A percentile compares a stretch with the other conserved stretches of the same genome.
phyloP scores from a whole-genome alignment of 1,139 yeast genomes.

The Saccharomyces hybrid region DNA sequence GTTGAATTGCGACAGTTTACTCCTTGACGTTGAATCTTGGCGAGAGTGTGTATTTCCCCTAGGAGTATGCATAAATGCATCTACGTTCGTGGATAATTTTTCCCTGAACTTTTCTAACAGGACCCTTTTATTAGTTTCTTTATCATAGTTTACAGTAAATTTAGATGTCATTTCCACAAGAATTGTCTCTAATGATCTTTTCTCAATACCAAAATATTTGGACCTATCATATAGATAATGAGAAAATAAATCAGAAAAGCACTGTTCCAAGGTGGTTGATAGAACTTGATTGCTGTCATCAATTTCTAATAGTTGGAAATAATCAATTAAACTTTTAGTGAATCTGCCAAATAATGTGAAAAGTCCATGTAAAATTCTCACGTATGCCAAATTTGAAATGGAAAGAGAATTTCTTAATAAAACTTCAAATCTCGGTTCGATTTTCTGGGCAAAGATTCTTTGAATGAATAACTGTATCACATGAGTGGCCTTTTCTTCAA shows the following conservation, averaged over 20 bases:
- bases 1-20: constrained; percentile 33
- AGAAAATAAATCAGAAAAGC: constrained; percentile 62
- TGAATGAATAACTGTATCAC: constrained; percentile 68
- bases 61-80: background rate
- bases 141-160: constrained; percentile 48
- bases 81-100: constrained; percentile 13
- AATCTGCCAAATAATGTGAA: constrained; percentile 56
- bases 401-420: constrained; percentile 59
- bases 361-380: constrained; percentile 64
- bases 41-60: background rate
- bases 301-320: constrained; percentile 38
- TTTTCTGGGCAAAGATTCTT: constrained; percentile 68
- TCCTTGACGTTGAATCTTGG: constrained; percentile 14
- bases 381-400: constrained; percentile 63
- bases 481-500: constrained; percentile 54
- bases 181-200: constrained; percentile 58
- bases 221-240: constrained; percentile 58
- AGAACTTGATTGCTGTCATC: constrained; percentile 41
- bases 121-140: constrained; percentile 41
- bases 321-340: constrained; percentile 59
- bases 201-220: constrained; percentile 65
- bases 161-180: constrained; percentile 43
- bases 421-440: constrained; percentile 60
- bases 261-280: constrained; percentile 55
- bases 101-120: constrained; percentile 36